Percentiles rank a stretch among this genome's conserved stretches.
These are phyloP conservation scores for California macrophylla DNA, from an alignment of 441 rosid species.

Conservation along the genomic window DNA sequence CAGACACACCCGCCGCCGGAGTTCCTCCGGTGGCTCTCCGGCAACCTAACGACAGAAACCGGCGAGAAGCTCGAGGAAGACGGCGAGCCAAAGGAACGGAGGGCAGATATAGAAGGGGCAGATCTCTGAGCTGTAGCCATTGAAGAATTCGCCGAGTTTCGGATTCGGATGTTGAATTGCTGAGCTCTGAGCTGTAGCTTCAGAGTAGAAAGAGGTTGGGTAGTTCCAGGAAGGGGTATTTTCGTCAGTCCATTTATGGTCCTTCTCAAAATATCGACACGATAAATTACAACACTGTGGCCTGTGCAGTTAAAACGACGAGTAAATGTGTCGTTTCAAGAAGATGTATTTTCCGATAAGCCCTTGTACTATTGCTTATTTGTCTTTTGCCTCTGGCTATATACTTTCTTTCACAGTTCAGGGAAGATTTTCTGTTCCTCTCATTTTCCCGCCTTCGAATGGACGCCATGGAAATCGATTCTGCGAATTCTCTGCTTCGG, in stretches of 20 bases:
- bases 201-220: neutral
- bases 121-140: conserved; percentile 42
- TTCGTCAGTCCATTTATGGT: neutral
- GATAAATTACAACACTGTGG: neutral
- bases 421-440: neutral
- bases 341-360: neutral
- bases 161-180: neutral
- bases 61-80: conserved; percentile 16
- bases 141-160: conserved; percentile 5
- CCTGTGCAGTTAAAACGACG: neutral
- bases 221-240: conserved; percentile 1
- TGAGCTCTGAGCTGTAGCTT: neutral
- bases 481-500: neutral
- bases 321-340: neutral
- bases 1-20: conserved; percentile 18
- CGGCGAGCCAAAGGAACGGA: conserved; percentile 25
- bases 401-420: neutral
- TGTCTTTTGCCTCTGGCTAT: neutral
- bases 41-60: conserved; percentile 15
- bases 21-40: conserved; percentile 22
- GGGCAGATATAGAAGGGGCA: conserved; percentile 26
- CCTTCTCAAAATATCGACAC: neutral
- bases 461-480: neutral
- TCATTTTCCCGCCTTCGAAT: neutral
- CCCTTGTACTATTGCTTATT: neutral